Base-by-base conservation (phyloP, 2,329 filamentous ascomycete genomes). In the Alternaria postmessia region DNA sequence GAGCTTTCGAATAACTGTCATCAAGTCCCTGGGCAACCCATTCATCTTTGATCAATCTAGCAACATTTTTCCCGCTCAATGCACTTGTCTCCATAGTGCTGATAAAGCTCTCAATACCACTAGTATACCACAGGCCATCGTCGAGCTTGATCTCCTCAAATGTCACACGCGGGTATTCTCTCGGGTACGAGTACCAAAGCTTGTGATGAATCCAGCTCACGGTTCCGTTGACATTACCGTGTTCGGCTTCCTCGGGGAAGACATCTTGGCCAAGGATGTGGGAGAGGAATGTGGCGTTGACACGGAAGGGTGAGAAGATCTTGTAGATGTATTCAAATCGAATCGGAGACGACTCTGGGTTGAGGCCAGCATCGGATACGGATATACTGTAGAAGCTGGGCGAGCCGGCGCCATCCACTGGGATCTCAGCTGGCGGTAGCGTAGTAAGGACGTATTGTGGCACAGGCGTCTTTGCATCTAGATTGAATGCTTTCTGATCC, bases 1-100 rank as follows among this genome's bases (percentile, higher is more conserved):
- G 16, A 20, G 41, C 4, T 11, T 26, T 30, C 5, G 32, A 46
- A 48, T 30, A 42, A 28, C 22, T 12, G 5, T 30, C 47, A n/a
- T 51, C 30, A 8, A 34, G 20, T 16, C 9, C 41, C 11, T 38
- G n/a, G 22, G 30, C 14, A 26, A 42, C 47, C 77, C 84, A 87
- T 52, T 86, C 86, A 70, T 94, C 87, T 0, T 88, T 83, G 46
- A 94, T 83, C 54, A 95, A 80, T 64, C 84, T 85, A 8, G 92
- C 92, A 20, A 95, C 89, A 73, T 95, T 95, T 85, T 87, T 92
- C 0, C 95, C 95, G 88, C 95, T 95, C 67, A 98, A 79, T 1
- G 92, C 91, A 76, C 89, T 97, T 7, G 95, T 97, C 83, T 99
- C 95, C 95, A 99, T 98, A 0, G 93, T 97, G 9, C 91, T 95